phyloP scores from a whole-genome alignment of 73 alveolate genomes.

The Uronychia setigera region DNA sequence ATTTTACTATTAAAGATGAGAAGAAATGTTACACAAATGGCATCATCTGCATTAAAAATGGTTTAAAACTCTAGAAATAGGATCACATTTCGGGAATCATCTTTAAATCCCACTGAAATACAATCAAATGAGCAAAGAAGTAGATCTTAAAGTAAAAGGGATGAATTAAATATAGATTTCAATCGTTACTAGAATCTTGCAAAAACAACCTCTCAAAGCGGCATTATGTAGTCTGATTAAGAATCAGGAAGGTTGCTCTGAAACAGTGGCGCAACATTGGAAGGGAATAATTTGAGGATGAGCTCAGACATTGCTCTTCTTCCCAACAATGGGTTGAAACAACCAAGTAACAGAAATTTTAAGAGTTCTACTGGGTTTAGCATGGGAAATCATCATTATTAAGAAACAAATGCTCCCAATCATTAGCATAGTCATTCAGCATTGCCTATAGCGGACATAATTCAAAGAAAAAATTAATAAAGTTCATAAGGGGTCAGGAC shows the following conservation, averaged over 20 bases:
- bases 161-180: too few species aligned
- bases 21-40: background rate
- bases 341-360: background rate
- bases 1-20: background rate
- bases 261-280: too few species aligned
- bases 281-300: background rate
- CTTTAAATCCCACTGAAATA: too few species aligned
- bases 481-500: background rate
- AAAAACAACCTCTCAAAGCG: too few species aligned
- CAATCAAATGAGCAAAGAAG: too few species aligned
- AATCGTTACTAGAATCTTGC: too few species aligned
- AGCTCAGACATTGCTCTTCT: background rate
- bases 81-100: too few species aligned
- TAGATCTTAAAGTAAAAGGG: too few species aligned
- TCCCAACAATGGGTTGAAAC: background rate
- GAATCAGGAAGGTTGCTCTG: too few species aligned
- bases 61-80: background rate
- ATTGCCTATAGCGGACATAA: too few species aligned
- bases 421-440: background rate
- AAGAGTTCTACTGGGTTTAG: background rate
- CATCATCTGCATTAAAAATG: background rate
- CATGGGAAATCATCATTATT: background rate
- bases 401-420: background rate
- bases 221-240: too few species aligned
- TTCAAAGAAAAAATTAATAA: background rate